Base-by-base conservation (phyloP, 208 protist genomes). In the Blastocrithidia nonstop region DNA sequence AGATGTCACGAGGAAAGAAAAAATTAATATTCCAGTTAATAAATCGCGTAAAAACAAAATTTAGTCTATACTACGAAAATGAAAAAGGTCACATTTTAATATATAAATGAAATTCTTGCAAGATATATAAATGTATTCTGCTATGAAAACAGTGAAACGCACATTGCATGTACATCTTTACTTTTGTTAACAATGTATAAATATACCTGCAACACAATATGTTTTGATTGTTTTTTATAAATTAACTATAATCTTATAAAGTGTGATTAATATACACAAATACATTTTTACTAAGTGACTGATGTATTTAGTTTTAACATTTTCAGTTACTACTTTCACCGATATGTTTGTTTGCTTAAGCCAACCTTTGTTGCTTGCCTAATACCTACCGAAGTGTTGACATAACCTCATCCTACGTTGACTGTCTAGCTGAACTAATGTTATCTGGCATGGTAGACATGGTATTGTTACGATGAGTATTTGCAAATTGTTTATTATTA, bases 11-110 rank as follows among this genome's bases (percentile, higher is more conserved):
- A 35, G n/a, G n/a, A n/a, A 35, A 35, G 13, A 40, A 6, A 41
- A 41, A 25, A 52, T 44, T n/a, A 41, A 38, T 25, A 41, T 7
- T 33, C 4, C 27, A 43, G 15, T 6, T 33, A 38, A 51, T 11
- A 8, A 56, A 37, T n/a, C 20, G 41, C 9, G 41, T 40, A 38
- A 56, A 50, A 36, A 56, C 38, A 39, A 51, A 56, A 48, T 40
- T 33, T 27, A 56, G 29, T 42, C 4, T 5, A n/a, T 6, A 16
- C 17, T 38, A 21, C 23, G 40, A 47, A 60, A 31, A 16, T 54
- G 45, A 51, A 59, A 45, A 60, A 59, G 43, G 40, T 43, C 26
- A 17, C 8, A 24, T 21, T 11, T n/a, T 5, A 24, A 9, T 37
- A 32, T 16, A 6, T 15, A 17, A 11, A 46, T n/a, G 42, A 48